These are phyloP conservation scores for Antrodiella citrinella DNA, from an alignment of 768 basidiomycete species.

Conservation along the genomic window DNA sequence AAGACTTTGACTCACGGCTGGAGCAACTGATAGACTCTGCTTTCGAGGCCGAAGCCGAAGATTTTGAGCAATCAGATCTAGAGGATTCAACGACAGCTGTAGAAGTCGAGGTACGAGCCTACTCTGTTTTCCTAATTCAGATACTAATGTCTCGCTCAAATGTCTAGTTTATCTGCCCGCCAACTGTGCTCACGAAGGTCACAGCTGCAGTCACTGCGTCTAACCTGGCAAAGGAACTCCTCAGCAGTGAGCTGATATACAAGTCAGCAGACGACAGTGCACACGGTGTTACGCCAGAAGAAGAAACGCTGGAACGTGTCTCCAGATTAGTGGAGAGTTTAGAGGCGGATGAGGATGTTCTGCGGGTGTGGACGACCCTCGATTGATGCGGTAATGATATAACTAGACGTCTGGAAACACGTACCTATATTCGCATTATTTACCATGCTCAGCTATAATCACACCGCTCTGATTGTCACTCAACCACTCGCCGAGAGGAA, in stretches of 20 bases:
- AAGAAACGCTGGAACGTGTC: constrained; percentile 30
- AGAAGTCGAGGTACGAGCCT: constrained; percentile 22
- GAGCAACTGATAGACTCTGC: constrained; percentile 34
- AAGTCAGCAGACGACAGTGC: constrained; percentile 36
- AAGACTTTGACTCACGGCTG: constrained; percentile 20
- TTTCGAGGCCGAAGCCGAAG: constrained; percentile 34
- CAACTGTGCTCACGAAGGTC: constrained; percentile 30
- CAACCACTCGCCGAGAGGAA: no score
- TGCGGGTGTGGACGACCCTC: constrained; percentile 50
- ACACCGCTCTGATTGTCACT: no score
- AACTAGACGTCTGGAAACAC: neutral
- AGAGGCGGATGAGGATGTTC: constrained; percentile 50
- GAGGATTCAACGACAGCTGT: constrained; percentile 22
- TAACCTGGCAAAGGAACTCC: constrained; percentile 28
- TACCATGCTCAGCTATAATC: neutral
- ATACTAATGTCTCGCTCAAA: no score
- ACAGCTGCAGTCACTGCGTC: constrained; percentile 27
- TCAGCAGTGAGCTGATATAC: constrained; percentile 47
- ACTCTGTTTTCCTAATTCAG: no score
- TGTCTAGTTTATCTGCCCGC: constrained; percentile 41
- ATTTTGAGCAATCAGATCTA: constrained; percentile 32
- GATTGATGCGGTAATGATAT: constrained; percentile 18
- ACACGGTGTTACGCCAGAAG: constrained; percentile 24
- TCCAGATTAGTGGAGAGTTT: constrained; percentile 40
- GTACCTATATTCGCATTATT: neutral